phyloP scores from a whole-genome alignment of 75 land plant species.

The Azolla pinnata region DNA sequence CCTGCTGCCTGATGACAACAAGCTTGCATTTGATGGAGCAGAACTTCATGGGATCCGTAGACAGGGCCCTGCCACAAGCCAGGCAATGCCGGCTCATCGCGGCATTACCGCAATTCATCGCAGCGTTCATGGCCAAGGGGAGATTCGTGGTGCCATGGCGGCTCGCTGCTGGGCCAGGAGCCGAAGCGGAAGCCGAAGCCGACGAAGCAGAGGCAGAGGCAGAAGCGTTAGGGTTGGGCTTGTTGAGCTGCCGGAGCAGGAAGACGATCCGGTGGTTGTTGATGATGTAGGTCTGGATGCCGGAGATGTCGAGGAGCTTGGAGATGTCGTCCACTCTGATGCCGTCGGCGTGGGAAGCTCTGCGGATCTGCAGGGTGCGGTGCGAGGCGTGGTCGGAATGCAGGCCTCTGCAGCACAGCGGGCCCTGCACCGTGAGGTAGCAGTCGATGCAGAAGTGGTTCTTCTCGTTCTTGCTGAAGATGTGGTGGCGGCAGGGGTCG shows the following conservation, averaged over 20 bases:
- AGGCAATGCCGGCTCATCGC: constrained; percentile 9
- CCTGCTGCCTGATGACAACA: neutral
- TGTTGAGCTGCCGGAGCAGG: constrained; percentile 19
- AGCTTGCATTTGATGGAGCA: constrained; percentile 29
- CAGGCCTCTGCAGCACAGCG: constrained; percentile 14
- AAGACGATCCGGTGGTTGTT: constrained; percentile 22
- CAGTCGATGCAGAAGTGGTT: constrained; percentile 29
- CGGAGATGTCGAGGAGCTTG: constrained; percentile 18
- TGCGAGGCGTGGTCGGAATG: constrained; percentile 10
- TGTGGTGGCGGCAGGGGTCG: constrained; percentile 4
- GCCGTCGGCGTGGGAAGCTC: constrained; percentile 21
- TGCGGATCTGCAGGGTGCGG: constrained; percentile 21
- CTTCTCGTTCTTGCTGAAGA: constrained; percentile 12
- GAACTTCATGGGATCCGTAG: constrained; percentile 1
- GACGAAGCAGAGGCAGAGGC: no score
- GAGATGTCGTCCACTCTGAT: constrained; percentile 14
- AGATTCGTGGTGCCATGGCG: no score
- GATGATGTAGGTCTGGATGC: constrained; percentile 22
- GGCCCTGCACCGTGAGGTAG: constrained; percentile 23
- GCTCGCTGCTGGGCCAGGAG: no score
- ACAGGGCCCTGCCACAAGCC: constrained; percentile 10
- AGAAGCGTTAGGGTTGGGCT: neutral
- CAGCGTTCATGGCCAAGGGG: no score
- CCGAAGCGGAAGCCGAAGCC: no score
- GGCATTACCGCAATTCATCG: no score